Base-by-base conservation (phyloP, 805 yeast species). In the Sugiyamaella floridensis region DNA sequence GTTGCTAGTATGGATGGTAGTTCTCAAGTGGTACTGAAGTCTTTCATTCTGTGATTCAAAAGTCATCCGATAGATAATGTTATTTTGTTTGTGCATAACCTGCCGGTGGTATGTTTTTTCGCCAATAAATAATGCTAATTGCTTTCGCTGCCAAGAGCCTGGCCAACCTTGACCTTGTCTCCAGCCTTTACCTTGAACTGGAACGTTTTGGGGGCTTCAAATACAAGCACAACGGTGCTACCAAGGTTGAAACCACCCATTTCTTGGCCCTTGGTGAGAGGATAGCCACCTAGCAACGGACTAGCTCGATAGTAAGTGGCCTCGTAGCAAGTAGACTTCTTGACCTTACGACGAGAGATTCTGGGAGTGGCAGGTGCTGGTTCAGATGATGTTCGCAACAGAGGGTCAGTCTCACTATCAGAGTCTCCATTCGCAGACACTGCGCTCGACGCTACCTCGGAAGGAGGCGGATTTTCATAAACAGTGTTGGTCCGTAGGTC, bases 181-280 rank as follows among this genome's bases (percentile, higher is more conserved):
- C 95, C 95, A 14, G 78, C 76, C 46, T 77, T 72, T 45, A 89
- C 76, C 40, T 77, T 71, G 64, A 89, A 93, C 62, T 79, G 70
- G 68, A 92, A 93, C 55, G 76, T 73, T 53, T 76, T 78, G 22
- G 99, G 99, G 1, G 97, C 99, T 71, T 93, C 99, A 70, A 93
- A 93, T 19, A 92, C 95, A 58, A 93, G 75, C 15, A 93, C 99
- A n/a, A 93, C 93, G 0, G 99, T 93, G 28, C 95, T 85, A 0
- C 99, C 99, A 50, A 93, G 75, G 73, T 86, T 86, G 71, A 93
- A 93, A 0, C 99, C 99, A 43, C 99, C 99, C 78, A 93, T 86
- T 69, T 93, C 96, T 63, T 88, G 86, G 42, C 99, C 99, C 70
- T 87, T 89, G 18, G 80, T 73, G 48, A 93, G 76, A 1, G 99